Evolutionary conservation across 2,329 filamentous ascomycete genomes (phyloP).

Genomic region (Penicillium nordicum): DNA sequence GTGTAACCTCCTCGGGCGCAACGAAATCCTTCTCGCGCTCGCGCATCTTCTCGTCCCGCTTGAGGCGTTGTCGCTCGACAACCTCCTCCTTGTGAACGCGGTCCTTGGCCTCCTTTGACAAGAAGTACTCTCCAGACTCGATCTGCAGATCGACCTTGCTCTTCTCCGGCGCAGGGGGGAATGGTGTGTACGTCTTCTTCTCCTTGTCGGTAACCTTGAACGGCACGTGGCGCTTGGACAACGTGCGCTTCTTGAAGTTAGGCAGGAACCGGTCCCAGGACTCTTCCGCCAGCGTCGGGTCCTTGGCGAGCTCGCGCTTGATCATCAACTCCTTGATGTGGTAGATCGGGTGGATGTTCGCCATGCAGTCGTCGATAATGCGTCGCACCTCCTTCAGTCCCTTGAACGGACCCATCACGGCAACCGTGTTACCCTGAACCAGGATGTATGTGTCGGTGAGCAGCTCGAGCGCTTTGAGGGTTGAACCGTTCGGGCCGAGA

Average conservation of each 20-base stretch:
- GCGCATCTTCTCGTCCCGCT: slow-evolving; percentile 83
- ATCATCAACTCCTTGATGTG: slow-evolving; percentile 97
- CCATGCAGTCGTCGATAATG: slow-evolving; percentile 93
- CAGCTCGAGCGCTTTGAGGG: slow-evolving; percentile 88
- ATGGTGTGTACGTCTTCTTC: slow-evolving; percentile 94
- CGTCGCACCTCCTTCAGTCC: slow-evolving; percentile 87
- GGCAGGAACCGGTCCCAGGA: slow-evolving; percentile 96
- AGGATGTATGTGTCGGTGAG: slow-evolving; percentile 89
- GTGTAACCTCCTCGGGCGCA: slow-evolving; percentile 72
- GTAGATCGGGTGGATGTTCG: slow-evolving; percentile 84
- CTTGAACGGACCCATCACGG: slow-evolving; percentile 87
- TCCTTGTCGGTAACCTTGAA: slow-evolving; percentile 86
- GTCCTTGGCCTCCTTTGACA: slow-evolving; percentile 90
- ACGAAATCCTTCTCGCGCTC: slow-evolving; percentile 83
- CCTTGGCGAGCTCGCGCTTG: slow-evolving; percentile 85
- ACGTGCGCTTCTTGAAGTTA: slow-evolving; percentile 91
- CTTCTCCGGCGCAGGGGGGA: slow-evolving; percentile 95
- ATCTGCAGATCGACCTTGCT: slow-evolving; percentile 98
- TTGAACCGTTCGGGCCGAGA: slow-evolving; percentile 84
- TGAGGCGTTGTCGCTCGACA: slow-evolving; percentile 78
- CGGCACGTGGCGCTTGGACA: slow-evolving; percentile 78
- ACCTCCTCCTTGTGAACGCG: slow-evolving; percentile 74
- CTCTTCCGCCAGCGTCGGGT: slow-evolving; percentile 79
- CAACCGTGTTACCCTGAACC: slow-evolving; percentile 94
- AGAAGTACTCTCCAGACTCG: slow-evolving; percentile 94